These are phyloP conservation scores for Jamesozyma lodderae DNA, from an alignment of 805 yeast species.

Conservation along the genomic window DNA sequence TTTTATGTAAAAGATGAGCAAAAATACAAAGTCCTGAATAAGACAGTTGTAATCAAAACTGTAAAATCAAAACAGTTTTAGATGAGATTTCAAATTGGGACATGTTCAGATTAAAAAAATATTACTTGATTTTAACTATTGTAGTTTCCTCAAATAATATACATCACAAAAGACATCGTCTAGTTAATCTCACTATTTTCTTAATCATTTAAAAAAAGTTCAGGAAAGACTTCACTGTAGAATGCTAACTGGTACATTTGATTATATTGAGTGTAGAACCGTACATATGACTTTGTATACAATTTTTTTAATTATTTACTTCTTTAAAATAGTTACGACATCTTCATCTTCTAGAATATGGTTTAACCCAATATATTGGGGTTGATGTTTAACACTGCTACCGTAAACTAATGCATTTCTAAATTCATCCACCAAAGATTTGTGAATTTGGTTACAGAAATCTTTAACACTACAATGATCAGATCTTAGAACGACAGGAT, in stretches of 20 bases:
- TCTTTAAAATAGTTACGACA: conserved; percentile 89
- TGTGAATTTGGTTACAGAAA: conserved; percentile 94
- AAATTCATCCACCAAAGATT: conserved; percentile 86
- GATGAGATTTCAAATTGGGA: too few species aligned
- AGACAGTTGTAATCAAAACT: too few species aligned
- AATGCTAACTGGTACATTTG: neutral
- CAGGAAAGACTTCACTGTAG: too few species aligned
- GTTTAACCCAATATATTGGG: conserved; percentile 84
- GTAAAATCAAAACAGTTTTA: too few species aligned
- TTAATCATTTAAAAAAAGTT: too few species aligned
- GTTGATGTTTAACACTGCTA: conserved; percentile 92
- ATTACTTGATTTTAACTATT: too few species aligned
- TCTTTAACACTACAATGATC: conserved; percentile 84
- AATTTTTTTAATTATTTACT: conserved; percentile 24
- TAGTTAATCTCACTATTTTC: too few species aligned
- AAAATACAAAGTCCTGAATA: too few species aligned
- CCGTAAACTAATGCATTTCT: conserved; percentile 91
- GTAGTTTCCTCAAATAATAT: too few species aligned
- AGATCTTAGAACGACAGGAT: conserved; percentile 85
- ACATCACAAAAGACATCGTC: too few species aligned
- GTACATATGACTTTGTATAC: neutral
- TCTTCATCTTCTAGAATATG: conserved; percentile 91
- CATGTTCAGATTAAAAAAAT: too few species aligned
- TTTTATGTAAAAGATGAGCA: too few species aligned
- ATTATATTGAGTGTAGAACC: neutral